phyloP scores from a whole-genome alignment of 2,329 filamentous ascomycete genomes.

The Aspergillus sp. region DNA sequence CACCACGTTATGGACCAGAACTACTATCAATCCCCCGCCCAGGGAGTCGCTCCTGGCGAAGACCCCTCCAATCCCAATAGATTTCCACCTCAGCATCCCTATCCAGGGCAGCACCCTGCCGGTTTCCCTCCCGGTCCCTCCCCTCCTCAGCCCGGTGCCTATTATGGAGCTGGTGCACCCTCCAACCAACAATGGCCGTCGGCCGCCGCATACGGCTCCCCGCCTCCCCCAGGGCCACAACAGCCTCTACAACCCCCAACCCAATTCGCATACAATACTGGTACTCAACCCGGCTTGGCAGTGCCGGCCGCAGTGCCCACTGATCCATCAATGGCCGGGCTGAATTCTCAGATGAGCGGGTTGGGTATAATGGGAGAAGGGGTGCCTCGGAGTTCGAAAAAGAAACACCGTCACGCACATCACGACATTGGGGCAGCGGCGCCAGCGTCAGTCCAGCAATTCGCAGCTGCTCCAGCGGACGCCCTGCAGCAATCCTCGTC shows the following conservation, averaged over 20 bases:
- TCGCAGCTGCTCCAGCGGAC: slow-evolving; percentile 54
- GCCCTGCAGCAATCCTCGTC: slow-evolving; percentile 53
- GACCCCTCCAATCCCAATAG: slow-evolving; percentile 56
- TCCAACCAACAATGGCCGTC: slow-evolving; percentile 33
- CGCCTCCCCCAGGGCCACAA: slow-evolving; percentile 14
- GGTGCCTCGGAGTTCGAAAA: slow-evolving; percentile 59
- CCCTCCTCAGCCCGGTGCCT: slow-evolving; percentile 38
- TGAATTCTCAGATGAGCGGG: slow-evolving; percentile 70
- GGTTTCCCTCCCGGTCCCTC: slow-evolving; percentile 35
- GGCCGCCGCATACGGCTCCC: slow-evolving; percentile 26
- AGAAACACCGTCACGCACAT: slow-evolving; percentile 93
- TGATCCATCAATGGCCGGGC: slow-evolving; percentile 38
- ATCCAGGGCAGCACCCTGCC: slow-evolving; percentile 51
- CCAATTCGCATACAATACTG: slow-evolving; percentile 28
- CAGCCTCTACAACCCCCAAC: slow-evolving; percentile 26
- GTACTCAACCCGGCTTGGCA: slow-evolving; percentile 24
- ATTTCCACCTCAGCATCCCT: slow-evolving; percentile 49
- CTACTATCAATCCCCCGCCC: slow-evolving; percentile 42
- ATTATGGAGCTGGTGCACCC: slow-evolving; percentile 34
- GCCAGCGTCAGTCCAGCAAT: slow-evolving; percentile 53
- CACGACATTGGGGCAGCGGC: slow-evolving; percentile 71
- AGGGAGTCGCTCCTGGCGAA: slow-evolving; percentile 41
- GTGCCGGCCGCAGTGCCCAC: slow-evolving; percentile 14
- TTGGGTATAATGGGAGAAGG: slow-evolving; percentile 63
- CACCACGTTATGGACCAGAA: slow-evolving; percentile 41